Percentiles rank a stretch among this genome's conserved stretches.
Conservation (phyloP, 169 alveolate species). For the Plasmodium cynomolgi region DNA sequence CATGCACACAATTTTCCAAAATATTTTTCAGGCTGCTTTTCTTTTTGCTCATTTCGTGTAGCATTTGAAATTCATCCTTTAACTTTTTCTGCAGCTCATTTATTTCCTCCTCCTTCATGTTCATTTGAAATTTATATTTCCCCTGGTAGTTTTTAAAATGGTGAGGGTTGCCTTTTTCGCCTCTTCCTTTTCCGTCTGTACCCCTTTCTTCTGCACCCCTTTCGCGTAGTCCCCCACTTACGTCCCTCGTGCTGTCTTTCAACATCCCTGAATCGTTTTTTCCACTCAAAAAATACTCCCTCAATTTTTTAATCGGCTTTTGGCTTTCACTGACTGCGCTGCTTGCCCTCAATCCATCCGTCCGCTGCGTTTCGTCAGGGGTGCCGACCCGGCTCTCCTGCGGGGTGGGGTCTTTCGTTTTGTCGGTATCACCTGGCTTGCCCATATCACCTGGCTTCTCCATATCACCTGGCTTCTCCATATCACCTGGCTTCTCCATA, state of each 20-base stretch:
- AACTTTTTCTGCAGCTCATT: slow-evolving; percentile 27
- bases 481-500: neutral
- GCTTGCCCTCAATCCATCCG: neutral
- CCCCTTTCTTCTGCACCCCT: neutral
- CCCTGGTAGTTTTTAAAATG: slow-evolving; percentile 23
- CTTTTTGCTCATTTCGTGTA: slow-evolving; percentile 26
- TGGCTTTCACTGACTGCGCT: neutral
- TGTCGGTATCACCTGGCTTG: neutral
- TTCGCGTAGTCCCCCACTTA: neutral
- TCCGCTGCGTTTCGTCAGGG: neutral
- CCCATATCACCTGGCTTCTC: neutral
- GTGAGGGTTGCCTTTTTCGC: neutral
- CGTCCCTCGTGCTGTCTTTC: neutral
- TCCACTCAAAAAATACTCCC: slow-evolving; percentile 19
- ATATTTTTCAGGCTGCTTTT: slow-evolving; percentile 19
- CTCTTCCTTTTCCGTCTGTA: neutral
- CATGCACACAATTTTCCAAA: neutral
- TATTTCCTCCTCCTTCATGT: slow-evolving; percentile 47
- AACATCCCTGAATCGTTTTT: neutral
- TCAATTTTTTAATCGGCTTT: slow-evolving; percentile 34
- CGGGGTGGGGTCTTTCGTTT: neutral
- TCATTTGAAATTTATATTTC: slow-evolving; percentile 46
- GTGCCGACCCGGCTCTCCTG: neutral
- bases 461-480: neutral
- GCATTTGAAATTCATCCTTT: slow-evolving; percentile 38